Percentiles rank a stretch among this genome's conserved stretches.
Evolutionary conservation across 1,284 basidiomycete genomes (phyloP).

Genomic region (Acaromyces ingoldii): DNA sequence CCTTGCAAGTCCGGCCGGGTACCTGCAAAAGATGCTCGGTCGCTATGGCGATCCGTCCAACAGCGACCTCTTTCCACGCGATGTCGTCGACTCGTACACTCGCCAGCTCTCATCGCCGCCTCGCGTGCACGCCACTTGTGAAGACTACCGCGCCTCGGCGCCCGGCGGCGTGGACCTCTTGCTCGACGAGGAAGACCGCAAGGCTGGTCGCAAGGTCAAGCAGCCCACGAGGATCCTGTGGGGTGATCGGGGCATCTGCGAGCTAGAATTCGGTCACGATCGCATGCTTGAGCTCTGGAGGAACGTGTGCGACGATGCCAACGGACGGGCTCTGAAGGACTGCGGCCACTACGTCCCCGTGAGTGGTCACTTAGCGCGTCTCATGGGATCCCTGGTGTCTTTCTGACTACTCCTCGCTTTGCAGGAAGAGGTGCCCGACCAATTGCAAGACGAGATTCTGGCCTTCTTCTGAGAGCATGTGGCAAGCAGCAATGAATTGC

Average conservation of each 20-base stretch:
- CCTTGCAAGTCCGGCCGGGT: neutral
- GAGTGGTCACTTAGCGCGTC: too few species aligned
- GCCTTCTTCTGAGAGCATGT: too few species aligned
- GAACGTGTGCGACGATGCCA: slow-evolving; percentile 33
- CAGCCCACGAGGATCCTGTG: slow-evolving; percentile 46
- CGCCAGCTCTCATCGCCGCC: slow-evolving; percentile 28
- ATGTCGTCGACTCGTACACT: slow-evolving; percentile 6
- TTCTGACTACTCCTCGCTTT: too few species aligned
- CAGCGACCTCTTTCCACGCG: neutral
- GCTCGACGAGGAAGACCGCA: slow-evolving; percentile 45
- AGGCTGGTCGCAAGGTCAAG: slow-evolving; percentile 36
- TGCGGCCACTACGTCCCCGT: slow-evolving; percentile 54
- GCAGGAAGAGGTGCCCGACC: slow-evolving; percentile 27
- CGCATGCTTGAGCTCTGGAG: slow-evolving; percentile 48
- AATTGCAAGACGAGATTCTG: neutral
- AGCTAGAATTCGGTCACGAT: slow-evolving; percentile 22
- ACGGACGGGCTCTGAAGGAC: slow-evolving; percentile 32
- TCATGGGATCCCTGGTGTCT: too few species aligned
- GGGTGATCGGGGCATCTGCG: slow-evolving; percentile 51
- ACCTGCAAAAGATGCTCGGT: neutral
- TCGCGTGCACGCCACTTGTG: slow-evolving; percentile 36
- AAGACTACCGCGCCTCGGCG: slow-evolving; percentile 53
- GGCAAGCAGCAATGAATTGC: too few species aligned
- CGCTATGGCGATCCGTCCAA: neutral
- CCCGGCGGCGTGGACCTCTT: slow-evolving; percentile 48